A percentile compares a stretch with the other conserved stretches of the same genome.
These are phyloP conservation scores for Botrytis aclada DNA, from an alignment of 2,329 filamentous ascomycete species.

Conservation along the genomic window DNA sequence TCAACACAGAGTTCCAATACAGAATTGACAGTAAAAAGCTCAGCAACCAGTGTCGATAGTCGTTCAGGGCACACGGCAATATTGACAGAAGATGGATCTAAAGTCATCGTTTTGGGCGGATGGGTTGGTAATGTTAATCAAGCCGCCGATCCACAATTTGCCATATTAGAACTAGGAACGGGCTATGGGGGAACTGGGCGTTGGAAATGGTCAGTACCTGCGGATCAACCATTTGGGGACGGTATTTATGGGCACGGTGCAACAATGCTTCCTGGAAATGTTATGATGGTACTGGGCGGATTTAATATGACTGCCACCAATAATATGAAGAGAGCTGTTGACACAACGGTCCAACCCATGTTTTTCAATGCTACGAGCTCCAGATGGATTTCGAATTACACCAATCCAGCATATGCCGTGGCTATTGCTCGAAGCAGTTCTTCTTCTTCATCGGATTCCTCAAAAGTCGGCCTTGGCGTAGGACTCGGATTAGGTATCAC, in stretches of 20 bases:
- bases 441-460: slow-evolving; percentile 33
- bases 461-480: slow-evolving; percentile 57
- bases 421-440: slow-evolving; percentile 25
- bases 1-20: slow-evolving; percentile 42
- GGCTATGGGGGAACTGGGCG: slow-evolving; percentile 68
- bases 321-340: slow-evolving; percentile 42
- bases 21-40: slow-evolving; percentile 54
- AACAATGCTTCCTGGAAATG: slow-evolving; percentile 60
- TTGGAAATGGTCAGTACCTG: slow-evolving; percentile 69
- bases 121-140: slow-evolving; percentile 83
- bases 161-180: slow-evolving; percentile 69
- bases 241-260: slow-evolving; percentile 64
- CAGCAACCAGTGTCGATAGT: slow-evolving; percentile 53
- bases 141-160: slow-evolving; percentile 78
- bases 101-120: slow-evolving; percentile 78
- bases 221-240: slow-evolving; percentile 42
- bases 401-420: slow-evolving; percentile 42
- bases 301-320: slow-evolving; percentile 46
- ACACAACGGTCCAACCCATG: slow-evolving; percentile 38
- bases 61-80: slow-evolving; percentile 87
- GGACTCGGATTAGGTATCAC: slow-evolving; percentile 63
- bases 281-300: slow-evolving; percentile 66
- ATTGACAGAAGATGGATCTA: slow-evolving; percentile 71
- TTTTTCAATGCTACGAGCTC: slow-evolving; percentile 62
- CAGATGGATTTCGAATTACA: slow-evolving; percentile 56